These are phyloP conservation scores for Collybia sordida DNA, from an alignment of 768 basidiomycete genomes.

Conservation along the genomic window DNA sequence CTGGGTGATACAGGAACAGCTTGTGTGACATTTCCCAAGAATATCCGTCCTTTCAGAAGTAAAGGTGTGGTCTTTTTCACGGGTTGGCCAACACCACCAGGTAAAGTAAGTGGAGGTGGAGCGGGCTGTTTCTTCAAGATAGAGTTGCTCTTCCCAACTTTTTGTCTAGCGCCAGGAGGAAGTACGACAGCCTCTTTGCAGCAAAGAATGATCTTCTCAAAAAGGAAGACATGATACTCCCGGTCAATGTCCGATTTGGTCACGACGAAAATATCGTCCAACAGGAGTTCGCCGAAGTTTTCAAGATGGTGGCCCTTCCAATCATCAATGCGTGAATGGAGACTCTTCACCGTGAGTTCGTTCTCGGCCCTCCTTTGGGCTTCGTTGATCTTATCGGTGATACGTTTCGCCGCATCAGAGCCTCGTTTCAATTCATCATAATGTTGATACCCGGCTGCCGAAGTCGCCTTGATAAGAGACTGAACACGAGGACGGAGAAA, in stretches of 20 bases:
- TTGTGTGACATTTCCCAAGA: conserved; percentile 92
- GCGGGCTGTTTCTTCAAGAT: conserved; percentile 81
- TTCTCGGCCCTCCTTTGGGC: conserved; percentile 92
- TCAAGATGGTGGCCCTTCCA: conserved; percentile 98
- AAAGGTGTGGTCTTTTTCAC: conserved; percentile 81
- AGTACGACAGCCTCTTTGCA: conserved; percentile 85
- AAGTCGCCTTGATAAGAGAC: conserved; percentile 77
- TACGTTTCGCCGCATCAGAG: conserved; percentile 83
- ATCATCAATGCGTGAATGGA: conserved; percentile 87
- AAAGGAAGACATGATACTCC: conserved; percentile 98
- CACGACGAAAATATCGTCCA: conserved; percentile 95
- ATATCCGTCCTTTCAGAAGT: conserved; percentile 93
- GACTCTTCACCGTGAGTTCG: conserved; percentile 82
- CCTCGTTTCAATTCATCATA: conserved; percentile 84
- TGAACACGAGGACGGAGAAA: conserved; percentile 25
- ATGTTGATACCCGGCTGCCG: conserved; percentile 60
- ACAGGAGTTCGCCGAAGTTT: conserved; percentile 90
- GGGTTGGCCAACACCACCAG: conserved; percentile 52
- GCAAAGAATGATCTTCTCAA: conserved; percentile 98
- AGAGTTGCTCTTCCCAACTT: conserved; percentile 81
- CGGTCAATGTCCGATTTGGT: conserved; percentile 96
- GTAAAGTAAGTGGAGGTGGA: conserved; percentile 43
- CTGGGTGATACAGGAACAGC: conserved; percentile 64
- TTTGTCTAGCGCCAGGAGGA: conserved; percentile 59
- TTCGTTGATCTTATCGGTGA: conserved; percentile 95